These are phyloP conservation scores for Pythium aphanidermatum DNA, from an alignment of 352 stramenopile species.

Conservation along the genomic window DNA sequence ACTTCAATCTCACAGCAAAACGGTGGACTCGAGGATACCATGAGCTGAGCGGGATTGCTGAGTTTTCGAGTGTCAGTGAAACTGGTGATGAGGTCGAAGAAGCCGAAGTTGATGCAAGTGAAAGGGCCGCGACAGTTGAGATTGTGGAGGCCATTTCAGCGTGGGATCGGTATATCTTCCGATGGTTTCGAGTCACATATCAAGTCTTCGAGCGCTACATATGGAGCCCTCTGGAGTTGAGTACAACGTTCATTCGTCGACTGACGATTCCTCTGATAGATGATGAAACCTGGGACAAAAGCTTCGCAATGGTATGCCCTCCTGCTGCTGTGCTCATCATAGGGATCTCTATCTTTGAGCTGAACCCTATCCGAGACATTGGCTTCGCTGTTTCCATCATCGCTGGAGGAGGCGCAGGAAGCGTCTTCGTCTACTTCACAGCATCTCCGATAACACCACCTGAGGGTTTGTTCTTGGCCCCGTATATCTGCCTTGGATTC, in stretches of 20 bases:
- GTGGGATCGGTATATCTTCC: constrained; percentile 14
- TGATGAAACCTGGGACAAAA: constrained; percentile 79
- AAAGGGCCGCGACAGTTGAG: not conserved
- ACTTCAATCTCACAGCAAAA: constrained; percentile 47
- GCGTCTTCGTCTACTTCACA: constrained; percentile 34
- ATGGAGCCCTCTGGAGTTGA: constrained; percentile 67
- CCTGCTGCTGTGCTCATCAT: constrained; percentile 55
- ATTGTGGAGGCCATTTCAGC: not conserved
- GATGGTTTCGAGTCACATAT: constrained; percentile 22
- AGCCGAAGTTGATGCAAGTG: not conserved
- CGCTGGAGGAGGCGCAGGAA: constrained; percentile 35
- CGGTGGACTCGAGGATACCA: constrained; percentile 70
- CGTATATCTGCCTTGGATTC: constrained; percentile 69
- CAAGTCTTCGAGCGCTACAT: constrained; percentile 36
- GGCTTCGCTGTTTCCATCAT: constrained; percentile 41
- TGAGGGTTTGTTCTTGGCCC: constrained; percentile 34
- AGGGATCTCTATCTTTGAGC: constrained; percentile 41
- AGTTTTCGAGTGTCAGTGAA: constrained; percentile 33
- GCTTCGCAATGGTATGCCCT: constrained; percentile 56
- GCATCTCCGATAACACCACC: constrained; percentile 23
- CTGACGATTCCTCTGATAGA: constrained; percentile 75
- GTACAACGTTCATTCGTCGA: constrained; percentile 56
- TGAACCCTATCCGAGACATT: constrained; percentile 37
- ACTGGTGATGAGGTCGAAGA: constrained; percentile 19
- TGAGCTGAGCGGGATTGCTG: constrained; percentile 49